Percentiles rank a stretch among this genome's conserved stretches.
Evolutionary conservation across 2,329 filamentous ascomycete genomes (phyloP).

Genomic region (Sordariomycetes sp.): DNA sequence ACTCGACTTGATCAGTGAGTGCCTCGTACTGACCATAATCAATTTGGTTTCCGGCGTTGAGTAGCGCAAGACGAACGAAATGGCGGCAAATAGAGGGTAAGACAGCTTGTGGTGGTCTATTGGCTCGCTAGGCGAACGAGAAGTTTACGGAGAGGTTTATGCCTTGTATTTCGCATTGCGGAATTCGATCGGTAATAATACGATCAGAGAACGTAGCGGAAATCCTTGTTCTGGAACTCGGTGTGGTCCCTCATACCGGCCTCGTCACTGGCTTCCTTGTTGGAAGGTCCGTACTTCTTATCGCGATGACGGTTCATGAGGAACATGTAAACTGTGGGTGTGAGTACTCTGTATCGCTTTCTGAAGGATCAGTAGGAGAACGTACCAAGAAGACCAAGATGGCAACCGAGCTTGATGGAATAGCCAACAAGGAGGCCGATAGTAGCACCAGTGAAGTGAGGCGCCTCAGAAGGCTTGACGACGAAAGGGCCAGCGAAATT

Average conservation of each 20-base stretch:
- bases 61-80: too few relatives aligned
- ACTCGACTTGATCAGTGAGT: too few relatives aligned
- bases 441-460: slow-evolving; percentile 2
- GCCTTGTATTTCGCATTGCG: too few relatives aligned
- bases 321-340: slow-evolving; percentile 21
- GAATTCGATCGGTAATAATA: too few relatives aligned
- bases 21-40: too few relatives aligned
- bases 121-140: too few relatives aligned
- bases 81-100: too few relatives aligned
- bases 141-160: too few relatives aligned
- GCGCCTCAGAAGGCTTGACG: slow-evolving; percentile 1
- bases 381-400: slow-evolving; percentile 3
- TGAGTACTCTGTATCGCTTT: neutral
- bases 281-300: slow-evolving; percentile 18
- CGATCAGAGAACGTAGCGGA: slow-evolving; percentile 27
- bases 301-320: slow-evolving; percentile 21
- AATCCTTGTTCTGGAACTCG: slow-evolving; percentile 31
- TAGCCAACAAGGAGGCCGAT: slow-evolving; percentile 4
- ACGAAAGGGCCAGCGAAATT: slow-evolving; percentile 5
- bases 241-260: slow-evolving; percentile 29
- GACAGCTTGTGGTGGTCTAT: too few relatives aligned
- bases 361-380: neutral
- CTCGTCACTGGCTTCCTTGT: slow-evolving; percentile 23
- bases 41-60: too few relatives aligned
- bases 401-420: slow-evolving; percentile 3